Conservation (phyloP, 2,329 filamentous ascomycete genomes). For the Metarhizium humberi region DNA sequence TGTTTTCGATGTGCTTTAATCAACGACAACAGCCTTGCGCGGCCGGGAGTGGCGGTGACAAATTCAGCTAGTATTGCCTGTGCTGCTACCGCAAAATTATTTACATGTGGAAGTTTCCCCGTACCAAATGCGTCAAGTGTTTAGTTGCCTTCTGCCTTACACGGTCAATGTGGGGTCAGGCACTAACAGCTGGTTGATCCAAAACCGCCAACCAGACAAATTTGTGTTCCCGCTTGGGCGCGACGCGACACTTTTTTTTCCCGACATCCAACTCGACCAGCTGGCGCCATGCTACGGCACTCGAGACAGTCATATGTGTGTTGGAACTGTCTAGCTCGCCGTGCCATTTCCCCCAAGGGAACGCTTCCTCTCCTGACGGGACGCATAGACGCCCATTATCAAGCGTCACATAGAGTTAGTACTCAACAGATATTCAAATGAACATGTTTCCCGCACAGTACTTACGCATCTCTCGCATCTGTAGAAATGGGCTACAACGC, state of each 20-base stretch:
- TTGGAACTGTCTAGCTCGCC: slow-evolving; percentile 19
- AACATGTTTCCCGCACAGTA: neutral
- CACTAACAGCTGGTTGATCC: neutral
- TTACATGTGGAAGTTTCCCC: too few relatives aligned
- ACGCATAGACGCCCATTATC: neutral
- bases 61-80: too few relatives aligned
- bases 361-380: neutral
- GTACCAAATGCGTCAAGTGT: too few relatives aligned
- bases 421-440: neutral
- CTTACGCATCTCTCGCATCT: neutral
- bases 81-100: too few relatives aligned
- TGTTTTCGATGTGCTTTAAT: too few relatives aligned
- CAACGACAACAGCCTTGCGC: too few relatives aligned
- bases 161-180: neutral
- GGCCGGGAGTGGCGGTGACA: too few relatives aligned
- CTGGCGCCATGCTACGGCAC: slow-evolving; percentile 19
- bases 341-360: neutral
- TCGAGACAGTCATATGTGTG: slow-evolving; percentile 22
- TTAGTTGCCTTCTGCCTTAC: too few relatives aligned
- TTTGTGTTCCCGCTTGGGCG: neutral
- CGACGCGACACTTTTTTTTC: neutral
- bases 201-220: neutral
- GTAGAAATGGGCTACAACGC: slow-evolving; percentile 11
- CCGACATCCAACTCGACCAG: neutral
- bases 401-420: slow-evolving; percentile 3